phyloP scores from a whole-genome alignment of 1,284 basidiomycete species.

The Erythrobasidium hasegawianum region DNA sequence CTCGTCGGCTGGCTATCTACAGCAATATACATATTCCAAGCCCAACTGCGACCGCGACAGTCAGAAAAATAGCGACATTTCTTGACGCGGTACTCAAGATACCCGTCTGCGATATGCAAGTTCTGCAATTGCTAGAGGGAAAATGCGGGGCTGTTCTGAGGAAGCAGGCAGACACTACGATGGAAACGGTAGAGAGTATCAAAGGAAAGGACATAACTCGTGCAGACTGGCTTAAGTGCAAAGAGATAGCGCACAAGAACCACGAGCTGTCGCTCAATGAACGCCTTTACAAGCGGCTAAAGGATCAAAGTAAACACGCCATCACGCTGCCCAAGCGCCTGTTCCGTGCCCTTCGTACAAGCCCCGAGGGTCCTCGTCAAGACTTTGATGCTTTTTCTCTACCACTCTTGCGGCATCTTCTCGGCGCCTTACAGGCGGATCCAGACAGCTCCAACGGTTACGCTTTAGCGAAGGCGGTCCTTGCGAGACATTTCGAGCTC shows the following conservation, averaged over 20 bases:
- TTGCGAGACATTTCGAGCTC: constrained; percentile 60
- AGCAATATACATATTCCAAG: background rate
- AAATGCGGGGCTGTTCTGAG: background rate
- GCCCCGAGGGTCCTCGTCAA: background rate
- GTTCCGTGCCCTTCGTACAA: background rate
- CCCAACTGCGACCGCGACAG: background rate
- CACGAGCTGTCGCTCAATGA: background rate
- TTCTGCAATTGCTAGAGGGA: constrained; percentile 9
- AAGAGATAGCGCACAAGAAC: too few species aligned
- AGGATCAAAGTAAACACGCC: background rate
- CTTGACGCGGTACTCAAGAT: constrained; percentile 8
- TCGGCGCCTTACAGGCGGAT: constrained; percentile 47
- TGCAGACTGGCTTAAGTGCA: background rate
- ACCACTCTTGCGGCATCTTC: constrained; percentile 49
- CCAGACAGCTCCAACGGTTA: constrained; percentile 67
- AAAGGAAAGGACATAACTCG: background rate
- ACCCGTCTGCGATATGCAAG: constrained; percentile 20
- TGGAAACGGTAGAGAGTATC: background rate
- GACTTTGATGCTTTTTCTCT: constrained; percentile 6
- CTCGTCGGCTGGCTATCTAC: constrained; percentile 8
- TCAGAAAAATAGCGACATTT: background rate
- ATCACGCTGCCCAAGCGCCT: constrained; percentile 9
- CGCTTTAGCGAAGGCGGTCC: constrained; percentile 68
- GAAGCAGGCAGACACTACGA: background rate
- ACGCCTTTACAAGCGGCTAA: background rate